Conservation (phyloP, 2,329 filamentous ascomycete genomes). For the Cryphonectria carpinicola region DNA sequence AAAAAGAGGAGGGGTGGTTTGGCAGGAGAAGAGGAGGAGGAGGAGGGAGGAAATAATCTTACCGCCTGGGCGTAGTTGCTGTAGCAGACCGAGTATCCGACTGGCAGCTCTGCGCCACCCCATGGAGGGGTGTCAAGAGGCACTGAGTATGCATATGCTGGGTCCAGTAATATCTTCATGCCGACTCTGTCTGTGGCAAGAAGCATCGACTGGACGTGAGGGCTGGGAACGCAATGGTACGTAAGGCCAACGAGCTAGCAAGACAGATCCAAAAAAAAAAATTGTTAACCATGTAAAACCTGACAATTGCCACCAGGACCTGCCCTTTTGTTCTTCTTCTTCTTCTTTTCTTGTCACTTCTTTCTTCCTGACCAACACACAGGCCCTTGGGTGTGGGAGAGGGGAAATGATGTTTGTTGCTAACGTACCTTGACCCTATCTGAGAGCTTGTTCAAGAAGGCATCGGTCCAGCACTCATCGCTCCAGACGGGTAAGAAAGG, state of each 20-base stretch:
- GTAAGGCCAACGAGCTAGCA: conserved; percentile 41
- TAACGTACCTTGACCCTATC: conserved; percentile 36
- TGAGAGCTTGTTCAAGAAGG: conserved; percentile 36
- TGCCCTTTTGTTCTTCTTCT: too few relatives aligned
- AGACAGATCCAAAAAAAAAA: conserved; percentile 16
- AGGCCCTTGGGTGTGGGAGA: neutral
- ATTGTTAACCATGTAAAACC: conserved; percentile 32
- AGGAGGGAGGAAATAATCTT: neutral
- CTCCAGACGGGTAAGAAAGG: conserved; percentile 40
- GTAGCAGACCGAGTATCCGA: conserved; percentile 28
- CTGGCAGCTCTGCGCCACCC: conserved; percentile 30
- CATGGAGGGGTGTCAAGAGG: conserved; percentile 29
- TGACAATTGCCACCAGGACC: neutral
- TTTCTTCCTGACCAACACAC: neutral
- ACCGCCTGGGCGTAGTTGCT: conserved; percentile 16
- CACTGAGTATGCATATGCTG: conserved; percentile 29
- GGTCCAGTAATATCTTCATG: conserved; percentile 38
- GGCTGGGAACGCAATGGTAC: conserved; percentile 37
- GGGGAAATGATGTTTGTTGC: neutral
- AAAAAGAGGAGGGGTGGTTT: neutral
- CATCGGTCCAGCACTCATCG: conserved; percentile 40
- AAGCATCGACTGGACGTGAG: conserved; percentile 41
- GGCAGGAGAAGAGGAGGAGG: neutral
- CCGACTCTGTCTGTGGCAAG: conserved; percentile 40
- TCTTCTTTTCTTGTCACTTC: neutral